Evolutionary conservation across 2,329 filamentous ascomycete species (phyloP), one percentile per base, ranked within the genome.

Genomic region (Xylaria sp.): DNA sequence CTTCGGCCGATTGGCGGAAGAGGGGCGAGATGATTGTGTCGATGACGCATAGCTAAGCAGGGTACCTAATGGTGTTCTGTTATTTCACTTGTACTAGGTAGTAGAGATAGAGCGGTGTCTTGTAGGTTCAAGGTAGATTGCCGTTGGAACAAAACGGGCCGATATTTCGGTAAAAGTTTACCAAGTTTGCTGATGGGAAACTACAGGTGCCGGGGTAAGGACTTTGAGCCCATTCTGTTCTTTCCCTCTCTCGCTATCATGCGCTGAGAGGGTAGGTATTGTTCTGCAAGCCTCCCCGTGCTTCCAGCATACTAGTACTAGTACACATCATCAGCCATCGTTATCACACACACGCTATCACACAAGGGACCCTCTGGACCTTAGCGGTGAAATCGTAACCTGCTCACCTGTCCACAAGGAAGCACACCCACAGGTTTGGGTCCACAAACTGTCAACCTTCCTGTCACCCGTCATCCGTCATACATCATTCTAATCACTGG

Each of bases 111-210:
- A 20, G 15, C 41, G 5, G 7, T 51, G 20, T 28, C 25, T 32
- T 52, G 50, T 32, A 52, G 25, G 37, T 57, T 39, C 25, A 51
- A 50, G 32, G 28, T 51, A 34, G 23, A 50, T 64, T 46, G 62
- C 20, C 18, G 20, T 52, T 37, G 20, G 8, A 13, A 10, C 37
- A 28, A 60, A 56, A 68, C 59, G 60, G 66, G 52, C 66, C 66
- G 66, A 68, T 64, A 18, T 56, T 50, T 64, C 37, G 39, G 60
- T 55, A 34, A 44, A 44, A 54, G 58, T 41, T 46, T 37, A 37
- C 34, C 59, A 54, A 41, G 15, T 59, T 59, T 51, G n/a, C 46
- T 55, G 55, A 20, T 55, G 2, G 28, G 28, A 28, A 28, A 28
- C 28, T 28, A 37, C 34, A 25, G 8, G 5, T 28, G n/a, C 23